Evolutionary conservation across 148 eudicot genomes (phyloP).

Genomic region (Camellia sinensis): DNA sequence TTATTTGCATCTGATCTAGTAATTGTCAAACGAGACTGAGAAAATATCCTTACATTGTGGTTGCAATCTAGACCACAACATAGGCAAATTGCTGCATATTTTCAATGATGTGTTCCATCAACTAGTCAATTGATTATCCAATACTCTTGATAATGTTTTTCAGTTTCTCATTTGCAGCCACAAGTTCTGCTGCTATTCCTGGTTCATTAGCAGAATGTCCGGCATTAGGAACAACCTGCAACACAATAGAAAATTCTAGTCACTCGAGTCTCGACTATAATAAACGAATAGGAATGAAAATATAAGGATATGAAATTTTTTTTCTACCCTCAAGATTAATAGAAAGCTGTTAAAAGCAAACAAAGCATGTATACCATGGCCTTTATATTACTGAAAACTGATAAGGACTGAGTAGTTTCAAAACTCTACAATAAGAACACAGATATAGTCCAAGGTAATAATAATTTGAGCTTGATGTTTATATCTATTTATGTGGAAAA

Average conservation of each 20-base stretch:
- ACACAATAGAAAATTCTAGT: slow-evolving; percentile 14
- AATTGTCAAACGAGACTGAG: background rate
- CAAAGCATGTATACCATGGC: background rate
- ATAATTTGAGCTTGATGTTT: background rate
- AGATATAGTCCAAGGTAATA: too few species aligned
- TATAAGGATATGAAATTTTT: background rate
- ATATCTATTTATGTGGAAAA: background rate
- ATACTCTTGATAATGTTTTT: slow-evolving; percentile 48
- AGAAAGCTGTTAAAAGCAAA: background rate
- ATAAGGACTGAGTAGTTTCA: background rate
- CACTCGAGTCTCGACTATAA: background rate
- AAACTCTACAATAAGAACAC: too few species aligned
- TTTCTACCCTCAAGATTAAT: background rate
- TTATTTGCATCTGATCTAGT: background rate
- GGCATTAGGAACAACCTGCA: slow-evolving; percentile 82
- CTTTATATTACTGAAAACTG: background rate
- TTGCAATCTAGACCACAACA: background rate
- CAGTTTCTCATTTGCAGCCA: slow-evolving; percentile 83
- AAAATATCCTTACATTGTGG: background rate
- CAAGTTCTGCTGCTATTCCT: slow-evolving; percentile 80
- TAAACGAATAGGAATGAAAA: background rate
- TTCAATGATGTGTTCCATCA: background rate
- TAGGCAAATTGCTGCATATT: background rate
- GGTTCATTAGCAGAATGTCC: slow-evolving; percentile 96
- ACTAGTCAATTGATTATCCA: slow-evolving; percentile 15